Evolutionary conservation across 441 rosid species (phyloP), one percentile per base, ranked within the genome.

Genomic region (Adansonia madagascariensis): DNA sequence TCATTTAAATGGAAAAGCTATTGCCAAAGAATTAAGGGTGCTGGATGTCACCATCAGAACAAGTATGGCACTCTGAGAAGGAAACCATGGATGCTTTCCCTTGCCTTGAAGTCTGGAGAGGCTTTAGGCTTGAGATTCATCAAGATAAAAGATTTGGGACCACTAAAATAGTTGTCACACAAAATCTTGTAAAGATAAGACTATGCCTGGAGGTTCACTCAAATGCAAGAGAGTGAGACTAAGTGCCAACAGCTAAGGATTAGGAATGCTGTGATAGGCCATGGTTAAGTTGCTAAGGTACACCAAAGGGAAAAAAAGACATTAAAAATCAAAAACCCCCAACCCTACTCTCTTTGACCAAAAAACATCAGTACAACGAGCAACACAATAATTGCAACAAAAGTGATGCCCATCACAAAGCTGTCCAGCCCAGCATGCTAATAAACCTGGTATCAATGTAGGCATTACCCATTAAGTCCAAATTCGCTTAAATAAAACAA

Each of bases 221-320:
- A 46, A 46, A 8, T 47, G 39, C 35, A 47, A 12, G 11, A 47
- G 18, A 47, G 41, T 47, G 20, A 68, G 41, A 6, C 18, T 12
- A 11, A 68, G 39, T 6, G 41, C 35, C 35, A 66, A 44, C 55
- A 44, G 15, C 35, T 44, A 44, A 44, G 17, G 15, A 1, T 17
- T 66, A 7, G 31, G 27, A 44, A 10, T 44, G 71, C 3, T 17
- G 10, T 57, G 68, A 64, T 18, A 17, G 52, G 53, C 7, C 52
- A 66, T 18, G 50, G 31, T 46, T 20, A 46, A 67, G 56, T 20
- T 67, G 55, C 55, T 67, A 67, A 67, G 55, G 4, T 67, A 67
- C 39, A 46, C 0, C 11, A 15, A 63, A 35, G 55, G 39, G 27
- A 8, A 11, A 46, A 67, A 57, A 52, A 20, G 8, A 9, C 11